Percentiles rank a stretch among this genome's conserved stretches.
These are phyloP conservation scores for Sporothrix protearum DNA, from an alignment of 2,329 filamentous ascomycete genomes.

Conservation along the genomic window DNA sequence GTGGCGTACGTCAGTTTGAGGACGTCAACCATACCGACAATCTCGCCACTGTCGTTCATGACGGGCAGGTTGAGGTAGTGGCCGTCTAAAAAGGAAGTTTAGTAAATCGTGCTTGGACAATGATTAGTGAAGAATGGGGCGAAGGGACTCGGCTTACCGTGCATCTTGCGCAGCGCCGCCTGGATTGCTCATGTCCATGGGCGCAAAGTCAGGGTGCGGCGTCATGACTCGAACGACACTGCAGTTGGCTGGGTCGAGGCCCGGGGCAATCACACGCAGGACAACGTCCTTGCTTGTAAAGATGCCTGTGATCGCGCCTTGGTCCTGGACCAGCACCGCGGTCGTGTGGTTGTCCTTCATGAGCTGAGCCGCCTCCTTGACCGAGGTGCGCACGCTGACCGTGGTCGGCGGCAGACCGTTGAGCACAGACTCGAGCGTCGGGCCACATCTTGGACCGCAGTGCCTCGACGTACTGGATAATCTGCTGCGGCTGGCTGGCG, in stretches of 20 bases:
- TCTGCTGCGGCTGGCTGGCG: conserved; percentile 93
- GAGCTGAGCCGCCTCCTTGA: conserved; percentile 88
- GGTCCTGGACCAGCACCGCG: conserved; percentile 91
- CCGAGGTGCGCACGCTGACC: conserved; percentile 91
- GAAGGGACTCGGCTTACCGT: conserved; percentile 67
- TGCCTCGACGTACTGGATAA: conserved; percentile 98
- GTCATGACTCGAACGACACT: conserved; percentile 99
- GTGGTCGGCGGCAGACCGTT: conserved; percentile 90
- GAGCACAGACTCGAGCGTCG: conserved; percentile 89
- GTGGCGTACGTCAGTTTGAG: conserved; percentile 97
- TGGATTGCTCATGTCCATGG: conserved; percentile 99
- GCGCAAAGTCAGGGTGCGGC: conserved; percentile 96
- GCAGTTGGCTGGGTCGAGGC: conserved; percentile 88
- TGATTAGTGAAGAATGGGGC: not conserved
- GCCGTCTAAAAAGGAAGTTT: conserved; percentile 62
- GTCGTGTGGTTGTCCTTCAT: conserved; percentile 99
- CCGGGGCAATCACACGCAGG: conserved; percentile 92
- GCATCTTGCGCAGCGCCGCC: conserved; percentile 97
- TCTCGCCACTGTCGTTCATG: conserved; percentile 96
- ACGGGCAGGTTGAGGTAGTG: conserved; percentile 98
- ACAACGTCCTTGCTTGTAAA: conserved; percentile 99
- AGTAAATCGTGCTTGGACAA: not conserved
- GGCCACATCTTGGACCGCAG: conserved; percentile 96
- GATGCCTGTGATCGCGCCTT: conserved; percentile 95
- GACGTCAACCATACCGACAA: conserved; percentile 99